Evolutionary conservation across 1,139 yeast species (phyloP), one percentile per base, ranked within the genome.

Genomic region (Taiozyma sp.): DNA sequence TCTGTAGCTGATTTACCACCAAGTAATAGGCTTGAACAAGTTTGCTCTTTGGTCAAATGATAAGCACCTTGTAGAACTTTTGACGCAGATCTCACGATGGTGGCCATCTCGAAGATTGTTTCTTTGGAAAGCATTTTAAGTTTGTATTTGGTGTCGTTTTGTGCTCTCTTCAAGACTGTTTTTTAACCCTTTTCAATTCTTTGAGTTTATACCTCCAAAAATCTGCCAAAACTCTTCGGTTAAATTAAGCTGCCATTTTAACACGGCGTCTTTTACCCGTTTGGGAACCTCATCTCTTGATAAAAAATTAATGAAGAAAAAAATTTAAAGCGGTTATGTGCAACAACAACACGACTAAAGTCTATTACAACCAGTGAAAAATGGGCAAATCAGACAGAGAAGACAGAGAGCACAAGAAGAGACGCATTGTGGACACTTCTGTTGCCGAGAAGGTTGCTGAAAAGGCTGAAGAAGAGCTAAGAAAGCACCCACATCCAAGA

Each of bases 361-460:
- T 6, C 35, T n/a, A 32, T 6, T 32, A 32, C 6, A 32, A 32
- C 9, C 35, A n/a, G 35, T 32, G 4, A n/a, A 32, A 14, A 32
- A 32, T 32, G 35, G 35, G 35, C 9, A 32, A 32, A 32, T 32
- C 35, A 32, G 35, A 32, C 19, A 32, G 14, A 32, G 46, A 28
- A 19, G 73, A 69, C 37, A 69, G 76, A 64, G 72, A 73, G 11
- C 59, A 58, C 51, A 75, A 76, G 67, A 74, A 71, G 62, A 64
- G 70, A 28, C 67, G 73, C 62, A 67, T 69, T 47, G 72, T 72
- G 26, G 74, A 69, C 47, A 65, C 72, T 8, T 76, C 83, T 2
- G 69, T 72, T 45, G 80, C 82, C 3, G 85, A 80, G 58, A 67
- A 67, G 42, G 79, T 79, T 19, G 85, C 84, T 3, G 83, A 78